Base-by-base conservation (phyloP, 371 early-diverging fungal genomes). In the Syncephalis fuscata region DNA sequence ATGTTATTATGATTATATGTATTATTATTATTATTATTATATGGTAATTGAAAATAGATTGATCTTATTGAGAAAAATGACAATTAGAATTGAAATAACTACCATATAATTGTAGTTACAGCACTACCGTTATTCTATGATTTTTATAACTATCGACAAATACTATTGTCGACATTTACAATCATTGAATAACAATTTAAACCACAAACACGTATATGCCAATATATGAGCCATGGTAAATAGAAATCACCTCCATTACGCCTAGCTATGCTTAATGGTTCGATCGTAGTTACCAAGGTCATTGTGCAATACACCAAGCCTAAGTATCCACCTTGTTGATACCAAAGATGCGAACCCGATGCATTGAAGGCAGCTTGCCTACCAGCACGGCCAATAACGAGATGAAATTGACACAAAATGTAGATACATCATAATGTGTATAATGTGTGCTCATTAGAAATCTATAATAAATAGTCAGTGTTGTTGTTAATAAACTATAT, bases 401-500 rank as follows among this genome's bases (percentile, higher is more conserved):
- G 17, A 76, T 65, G 44, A 94, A 73, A 61, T 88, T 97, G 64
- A 93, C 72, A 50, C 65, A 73, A 61, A 97, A 93, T 14, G 83
- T 82, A 25, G 77, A 59, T 3, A 84, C 61, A 53, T 90, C 89
- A 66, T 93, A 97, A 58, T 88, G 85, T 1, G 92, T 86, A 63
- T 92, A 92, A 63, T 94, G 94, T 10, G 92, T 88, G 64, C 87
- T 86, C 39, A 94, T 59, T 26, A 97, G 67, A 60, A 97, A 96
- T 46, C 95, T 94, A 71, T 26, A 45, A 10, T 19, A 32, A 45
- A 19, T 50, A 36, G 17, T 45, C 39, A 38, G 39, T 1, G 19
- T 14, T 7, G 1, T 42, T 44, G 14, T 45, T 16, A 36, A 19
- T 21, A 40, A 36, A 39, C 11, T 39, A n/a, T n/a, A n/a, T n/a